Percentiles rank a stretch among this genome's conserved stretches.
These are phyloP conservation scores for Suhomyces terraborum DNA, from an alignment of 1,139 yeast species.

Conservation along the genomic window DNA sequence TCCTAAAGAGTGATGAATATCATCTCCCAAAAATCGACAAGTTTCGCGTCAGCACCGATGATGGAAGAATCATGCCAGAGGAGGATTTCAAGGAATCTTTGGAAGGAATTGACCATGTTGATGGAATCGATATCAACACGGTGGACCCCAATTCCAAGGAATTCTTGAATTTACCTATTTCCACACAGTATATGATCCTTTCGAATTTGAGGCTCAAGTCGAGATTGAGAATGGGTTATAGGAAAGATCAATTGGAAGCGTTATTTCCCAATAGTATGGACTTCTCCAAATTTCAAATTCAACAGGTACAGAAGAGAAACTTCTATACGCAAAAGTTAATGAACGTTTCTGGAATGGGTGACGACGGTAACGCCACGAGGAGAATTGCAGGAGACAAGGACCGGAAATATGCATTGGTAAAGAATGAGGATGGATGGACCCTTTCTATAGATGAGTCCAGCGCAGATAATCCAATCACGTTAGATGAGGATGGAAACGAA, in stretches of 20 bases:
- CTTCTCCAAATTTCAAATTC: constrained; percentile 89
- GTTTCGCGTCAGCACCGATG: constrained; percentile 46
- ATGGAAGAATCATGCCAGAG: constrained; percentile 72
- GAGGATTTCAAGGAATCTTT: constrained; percentile 63
- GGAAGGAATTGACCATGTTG: constrained; percentile 65
- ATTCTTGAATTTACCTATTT: constrained; percentile 66
- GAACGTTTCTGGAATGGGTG: constrained; percentile 83
- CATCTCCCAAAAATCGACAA: constrained; percentile 69
- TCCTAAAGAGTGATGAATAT: constrained; percentile 68
- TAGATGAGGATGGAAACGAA: constrained; percentile 39
- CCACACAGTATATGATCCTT: constrained; percentile 85
- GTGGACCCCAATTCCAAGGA: constrained; percentile 71
- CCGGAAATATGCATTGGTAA: constrained; percentile 70
- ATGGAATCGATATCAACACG: constrained; percentile 66
- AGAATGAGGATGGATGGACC: constrained; percentile 87
- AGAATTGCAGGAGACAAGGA: constrained; percentile 88
- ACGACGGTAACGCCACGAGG: constrained; percentile 47
- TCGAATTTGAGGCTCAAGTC: constrained; percentile 83
- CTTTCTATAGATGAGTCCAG: constrained; percentile 58
- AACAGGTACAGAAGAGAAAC: constrained; percentile 89
- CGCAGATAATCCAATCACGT: constrained; percentile 42
- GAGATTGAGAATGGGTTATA: constrained; percentile 90
- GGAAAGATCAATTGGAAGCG: constrained; percentile 78
- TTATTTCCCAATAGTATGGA: constrained; percentile 86
- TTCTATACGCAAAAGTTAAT: constrained; percentile 84